Percentiles rank a stretch among this genome's conserved stretches.
Evolutionary conservation across 768 basidiomycete genomes (phyloP).

Genomic region (Rhodotorula babjevae): DNA sequence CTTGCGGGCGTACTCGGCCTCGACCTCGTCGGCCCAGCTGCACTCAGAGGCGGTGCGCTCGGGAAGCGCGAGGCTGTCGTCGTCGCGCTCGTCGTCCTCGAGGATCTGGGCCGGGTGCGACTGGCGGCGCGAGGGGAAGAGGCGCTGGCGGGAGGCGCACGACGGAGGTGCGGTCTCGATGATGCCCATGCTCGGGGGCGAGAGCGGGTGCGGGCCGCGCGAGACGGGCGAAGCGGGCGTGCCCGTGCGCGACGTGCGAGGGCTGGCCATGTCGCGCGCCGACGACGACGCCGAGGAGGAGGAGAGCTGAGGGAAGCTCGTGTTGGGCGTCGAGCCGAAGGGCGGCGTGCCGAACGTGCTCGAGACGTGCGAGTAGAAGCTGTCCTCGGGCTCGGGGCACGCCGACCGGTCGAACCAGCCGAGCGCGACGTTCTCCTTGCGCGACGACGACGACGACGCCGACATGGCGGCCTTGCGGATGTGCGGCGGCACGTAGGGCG

Average conservation of each 20-base stretch:
- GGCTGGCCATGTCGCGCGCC: neutral
- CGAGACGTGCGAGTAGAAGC: constrained; percentile 20
- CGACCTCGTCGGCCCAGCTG: constrained; percentile 1
- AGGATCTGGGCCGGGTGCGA: neutral
- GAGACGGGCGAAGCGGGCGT: neutral
- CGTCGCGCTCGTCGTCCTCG: constrained; percentile 9
- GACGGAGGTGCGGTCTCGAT: neutral
- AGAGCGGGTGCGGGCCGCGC: too few relatives aligned
- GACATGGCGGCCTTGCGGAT: neutral
- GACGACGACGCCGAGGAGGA: neutral
- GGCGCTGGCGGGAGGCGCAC: constrained; percentile 3
- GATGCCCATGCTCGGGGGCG: neutral
- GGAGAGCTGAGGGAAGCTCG: neutral
- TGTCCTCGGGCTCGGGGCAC: constrained; percentile 23
- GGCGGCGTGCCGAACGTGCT: neutral
- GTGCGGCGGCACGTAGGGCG: neutral
- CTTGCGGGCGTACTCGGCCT: neutral
- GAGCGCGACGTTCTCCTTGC: neutral
- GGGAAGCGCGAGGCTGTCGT: neutral
- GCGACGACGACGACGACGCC: neutral
- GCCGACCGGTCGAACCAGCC: constrained; percentile 13
- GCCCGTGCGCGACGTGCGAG: neutral
- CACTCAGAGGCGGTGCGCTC: neutral
- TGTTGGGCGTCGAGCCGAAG: constrained; percentile 1
- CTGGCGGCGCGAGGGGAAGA: neutral